These are phyloP conservation scores for Rubia tinctorum DNA, from an alignment of 305 asterid genomes.

Conservation along the genomic window DNA sequence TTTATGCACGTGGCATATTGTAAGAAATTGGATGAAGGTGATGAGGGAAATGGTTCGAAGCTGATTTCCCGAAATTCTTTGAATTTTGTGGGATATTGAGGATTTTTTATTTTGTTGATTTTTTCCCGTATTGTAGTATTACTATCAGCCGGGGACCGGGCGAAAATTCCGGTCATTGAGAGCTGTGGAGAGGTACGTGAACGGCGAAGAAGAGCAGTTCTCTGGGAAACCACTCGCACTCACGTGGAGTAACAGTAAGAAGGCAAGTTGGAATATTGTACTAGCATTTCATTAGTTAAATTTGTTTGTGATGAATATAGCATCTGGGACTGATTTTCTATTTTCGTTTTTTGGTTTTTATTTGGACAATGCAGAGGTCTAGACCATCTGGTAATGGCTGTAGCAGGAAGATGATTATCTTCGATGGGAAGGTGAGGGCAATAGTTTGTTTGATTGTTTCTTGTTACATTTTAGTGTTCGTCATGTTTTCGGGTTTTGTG, in stretches of 20 bases:
- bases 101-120: neutral
- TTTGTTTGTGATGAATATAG: neutral
- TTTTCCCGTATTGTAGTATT: slow-evolving; percentile 47
- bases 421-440: slow-evolving; percentile 48
- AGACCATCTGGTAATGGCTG: neutral
- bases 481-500: no score
- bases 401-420: slow-evolving; percentile 31
- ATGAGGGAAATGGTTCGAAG: neutral
- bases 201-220: slow-evolving; percentile 29
- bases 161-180: slow-evolving; percentile 57
- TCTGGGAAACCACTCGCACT: slow-evolving; percentile 12
- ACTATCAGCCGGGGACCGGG: slow-evolving; percentile 67
- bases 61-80: neutral
- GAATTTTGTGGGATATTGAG: neutral
- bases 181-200: slow-evolving; percentile 49
- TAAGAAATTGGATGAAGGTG: neutral
- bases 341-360: neutral
- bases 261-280: slow-evolving; percentile 16
- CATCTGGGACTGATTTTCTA: neutral
- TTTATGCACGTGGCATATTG: neutral
- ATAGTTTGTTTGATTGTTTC: no score
- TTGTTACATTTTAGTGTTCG: no score
- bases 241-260: slow-evolving; percentile 11
- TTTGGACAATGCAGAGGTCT: neutral
- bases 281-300: neutral